phyloP scores from a whole-genome alignment of 805 yeast species.

The Scheffersomyces stipitis region DNA sequence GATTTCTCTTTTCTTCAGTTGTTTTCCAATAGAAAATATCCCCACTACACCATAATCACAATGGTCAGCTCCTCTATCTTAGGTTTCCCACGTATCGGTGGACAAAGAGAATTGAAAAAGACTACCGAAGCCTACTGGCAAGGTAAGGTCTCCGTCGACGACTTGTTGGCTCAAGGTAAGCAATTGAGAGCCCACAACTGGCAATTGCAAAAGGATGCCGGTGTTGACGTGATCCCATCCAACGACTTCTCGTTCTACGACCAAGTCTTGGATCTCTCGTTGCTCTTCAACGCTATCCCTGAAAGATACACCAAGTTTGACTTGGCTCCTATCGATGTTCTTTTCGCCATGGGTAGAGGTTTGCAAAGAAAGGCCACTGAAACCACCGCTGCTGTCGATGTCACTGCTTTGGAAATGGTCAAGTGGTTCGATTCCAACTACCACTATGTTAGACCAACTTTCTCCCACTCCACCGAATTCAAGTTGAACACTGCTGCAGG shows the following conservation, averaged over 20 bases:
- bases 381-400: slow-evolving; percentile 87
- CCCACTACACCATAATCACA: slow-evolving; percentile 15
- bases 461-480: slow-evolving; percentile 92
- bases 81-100: slow-evolving; percentile 99
- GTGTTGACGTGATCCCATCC: slow-evolving; percentile 95
- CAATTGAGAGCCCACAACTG: slow-evolving; percentile 94
- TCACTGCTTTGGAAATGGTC: slow-evolving; percentile 98
- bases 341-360: slow-evolving; percentile 99
- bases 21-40: neutral
- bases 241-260: slow-evolving; percentile 98
- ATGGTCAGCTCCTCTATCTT: slow-evolving; percentile 97
- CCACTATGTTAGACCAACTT: slow-evolving; percentile 99
- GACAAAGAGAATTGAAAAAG: slow-evolving; percentile 98
- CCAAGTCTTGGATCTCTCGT: slow-evolving; percentile 90
- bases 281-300: slow-evolving; percentile 93
- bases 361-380: slow-evolving; percentile 95
- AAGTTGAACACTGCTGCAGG: slow-evolving; percentile 75
- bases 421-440: slow-evolving; percentile 99
- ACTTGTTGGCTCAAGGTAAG: slow-evolving; percentile 88
- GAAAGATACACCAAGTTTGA: slow-evolving; percentile 93
- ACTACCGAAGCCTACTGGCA: slow-evolving; percentile 99
- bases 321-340: slow-evolving; percentile 84
- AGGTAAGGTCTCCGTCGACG: slow-evolving; percentile 87
- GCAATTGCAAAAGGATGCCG: slow-evolving; percentile 96
- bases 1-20: neutral